Base-by-base conservation (phyloP, 495 filamentous ascomycete genomes). In the Cudoniella acicularis region DNA sequence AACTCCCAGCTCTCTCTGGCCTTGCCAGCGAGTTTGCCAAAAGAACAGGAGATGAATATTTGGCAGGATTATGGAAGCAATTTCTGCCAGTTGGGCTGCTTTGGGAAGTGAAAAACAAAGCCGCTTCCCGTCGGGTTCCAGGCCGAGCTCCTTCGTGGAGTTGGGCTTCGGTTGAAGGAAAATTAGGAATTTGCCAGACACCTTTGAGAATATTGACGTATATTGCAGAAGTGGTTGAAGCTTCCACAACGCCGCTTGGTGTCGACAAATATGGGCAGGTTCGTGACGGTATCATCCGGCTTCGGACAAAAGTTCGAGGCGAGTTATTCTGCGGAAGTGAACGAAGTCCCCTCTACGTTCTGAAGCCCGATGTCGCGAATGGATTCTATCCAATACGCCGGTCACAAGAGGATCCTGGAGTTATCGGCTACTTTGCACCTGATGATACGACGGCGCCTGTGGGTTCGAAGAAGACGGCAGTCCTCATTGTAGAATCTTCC, bases 1-100 rank as follows among this genome's bases (percentile, higher is more conserved):
- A 57, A 10, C 54, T 66, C 11, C 62, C 65, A 21, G 65, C 65
- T 10, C 52, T 68, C 8, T 61, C 65, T 27, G 65, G 64, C 20
- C 54, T 68, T 11, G 65, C 65, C 1, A 49, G 51, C 18, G 52
- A 55, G 27, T 63, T 66, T 36, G 30, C 54, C 36, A 50, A 51
- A 13, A 17, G 30, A n/a, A 50, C 30, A 20, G 49, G 43, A 47
- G 56, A 63, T n/a, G 54, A 54, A 0, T 68, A 68, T 36, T 54
- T 60, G 8, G 64, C 65, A 18, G 65, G 65, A 1, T 40, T 63
- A 9, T 68, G 64, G 65, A 50, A 45, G 20, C 27, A 36, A 9
- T 41, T 27, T 8, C n/a, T 51, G 10, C 46, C 27, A 1, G 27
- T 18, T 36, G 9, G 30, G 1, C 27, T 58, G 3, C 3, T 57